Evolutionary conservation across 208 protist genomes (phyloP), one percentile per base, ranked within the genome.

Genomic region (Acanthamoeba lenticulata): DNA sequence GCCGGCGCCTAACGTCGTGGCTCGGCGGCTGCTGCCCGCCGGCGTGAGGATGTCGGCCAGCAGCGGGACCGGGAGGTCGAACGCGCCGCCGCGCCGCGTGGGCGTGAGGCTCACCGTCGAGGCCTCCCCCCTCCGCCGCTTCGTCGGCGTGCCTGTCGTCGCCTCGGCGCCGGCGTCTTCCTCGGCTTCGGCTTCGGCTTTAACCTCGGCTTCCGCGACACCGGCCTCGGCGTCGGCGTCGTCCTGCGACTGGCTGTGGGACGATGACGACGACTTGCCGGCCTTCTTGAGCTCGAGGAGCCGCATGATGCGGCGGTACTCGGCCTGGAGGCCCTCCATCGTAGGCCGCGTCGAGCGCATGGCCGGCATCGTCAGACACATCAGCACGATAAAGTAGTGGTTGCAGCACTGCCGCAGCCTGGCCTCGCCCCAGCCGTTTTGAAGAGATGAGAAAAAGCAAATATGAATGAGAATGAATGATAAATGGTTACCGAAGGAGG

Each of bases 341-440:
- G 74, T 55, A 6, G 74, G 74, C 11, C 74, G 36, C 74, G 15
- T 85, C 4, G 74, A 55, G 74, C 74, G 74, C 44, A 85, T 15
- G 44, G 42, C 74, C 21, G 74, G 74, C 74, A 93, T 81, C 29
- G 89, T 93, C 34, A 60, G 38, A 32, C 89, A 93, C 89, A 93
- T 93, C 57, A 93, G 62, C 55, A 93, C 89, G 34, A 93, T 72
- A 17, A 93, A 81, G 42, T 96, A 96, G 90, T 98, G 97, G 62
- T 97, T 85, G 92, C 96, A 98, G 15, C 93, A 90, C 77, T 98
- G 97, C 29, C 97, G 94, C 47, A 98, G 91, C 29, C 74, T 83
- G 29, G 0, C 6, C 32, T 27, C 21, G 11, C 15, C 11, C 52
- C 15, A 11, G 52, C 21, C 15, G 21, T 11, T 27, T 21, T 60